These are phyloP conservation scores for Pyrenophora tritici-repentis DNA, from an alignment of 2,329 filamentous ascomycete species.

Conservation along the genomic window DNA sequence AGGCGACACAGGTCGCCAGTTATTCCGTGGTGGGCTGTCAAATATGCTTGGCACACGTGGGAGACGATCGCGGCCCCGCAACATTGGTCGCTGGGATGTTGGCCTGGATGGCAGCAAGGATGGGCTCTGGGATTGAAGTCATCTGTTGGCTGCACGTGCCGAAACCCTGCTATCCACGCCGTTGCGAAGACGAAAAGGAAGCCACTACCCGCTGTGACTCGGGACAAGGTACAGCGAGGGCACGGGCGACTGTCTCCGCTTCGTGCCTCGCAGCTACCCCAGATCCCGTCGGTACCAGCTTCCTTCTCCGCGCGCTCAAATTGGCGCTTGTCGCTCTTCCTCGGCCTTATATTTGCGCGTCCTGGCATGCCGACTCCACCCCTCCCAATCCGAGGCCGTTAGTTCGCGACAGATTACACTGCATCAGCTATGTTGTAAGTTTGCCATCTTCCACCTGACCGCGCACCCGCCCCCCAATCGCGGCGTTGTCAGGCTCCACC, in stretches of 20 bases:
- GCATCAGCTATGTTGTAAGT: constrained; percentile 46
- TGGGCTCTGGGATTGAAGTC: background rate
- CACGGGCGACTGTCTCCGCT: constrained; percentile 15
- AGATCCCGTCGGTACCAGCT: constrained; percentile 15
- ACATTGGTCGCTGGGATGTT: constrained; percentile 6
- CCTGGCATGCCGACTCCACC: constrained; percentile 3
- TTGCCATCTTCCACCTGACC: constrained; percentile 15
- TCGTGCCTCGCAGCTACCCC: constrained; percentile 21
- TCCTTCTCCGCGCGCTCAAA: constrained; percentile 5
- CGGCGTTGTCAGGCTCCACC: constrained; percentile 21
- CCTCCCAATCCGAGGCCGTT: constrained; percentile 21
- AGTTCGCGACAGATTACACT: constrained; percentile 30
- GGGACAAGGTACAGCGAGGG: background rate
- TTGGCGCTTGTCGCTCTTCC: constrained; percentile 2
- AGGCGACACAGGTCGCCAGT: constrained; percentile 2
- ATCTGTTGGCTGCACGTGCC: background rate
- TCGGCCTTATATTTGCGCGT: constrained; percentile 3
- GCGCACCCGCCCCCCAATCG: constrained; percentile 32
- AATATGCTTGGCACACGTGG: constrained; percentile 19
- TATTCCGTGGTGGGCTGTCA: constrained; percentile 5
- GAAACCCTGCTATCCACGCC: background rate
- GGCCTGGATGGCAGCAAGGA: background rate
- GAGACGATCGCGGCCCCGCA: constrained; percentile 14
- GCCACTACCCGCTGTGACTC: background rate
- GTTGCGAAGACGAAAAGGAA: constrained; percentile 1